phyloP scores from a whole-genome alignment of 768 basidiomycete species.

The Tricholoma hemisulphureum region DNA sequence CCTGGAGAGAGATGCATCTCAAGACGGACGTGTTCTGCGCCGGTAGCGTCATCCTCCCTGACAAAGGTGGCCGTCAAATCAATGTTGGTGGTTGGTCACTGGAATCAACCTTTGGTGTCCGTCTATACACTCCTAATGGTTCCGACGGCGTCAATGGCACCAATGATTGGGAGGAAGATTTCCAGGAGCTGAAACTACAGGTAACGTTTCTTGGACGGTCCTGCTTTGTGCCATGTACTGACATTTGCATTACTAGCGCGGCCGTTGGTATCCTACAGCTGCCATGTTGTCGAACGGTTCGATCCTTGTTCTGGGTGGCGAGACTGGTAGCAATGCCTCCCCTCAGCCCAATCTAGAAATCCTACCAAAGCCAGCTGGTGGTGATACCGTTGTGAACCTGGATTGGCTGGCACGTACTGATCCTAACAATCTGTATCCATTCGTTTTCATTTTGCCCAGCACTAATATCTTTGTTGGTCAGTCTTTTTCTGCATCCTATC shows the following conservation, averaged over 20 bases:
- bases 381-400: constrained; percentile 56
- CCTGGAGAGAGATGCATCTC: constrained; percentile 78
- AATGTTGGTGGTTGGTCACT: constrained; percentile 72
- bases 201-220: constrained; percentile 29
- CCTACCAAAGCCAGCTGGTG: constrained; percentile 65
- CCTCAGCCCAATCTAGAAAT: constrained; percentile 71
- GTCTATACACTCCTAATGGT: constrained; percentile 73
- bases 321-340: constrained; percentile 64
- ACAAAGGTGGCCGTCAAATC: constrained; percentile 64
- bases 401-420: constrained; percentile 72
- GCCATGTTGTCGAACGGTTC: constrained; percentile 72
- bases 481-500: constrained; percentile 15
- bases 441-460: constrained; percentile 68
- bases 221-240: not conserved
- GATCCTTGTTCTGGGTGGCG: constrained; percentile 72
- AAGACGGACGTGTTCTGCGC: constrained; percentile 82
- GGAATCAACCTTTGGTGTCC: constrained; percentile 68
- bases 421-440: constrained; percentile 80
- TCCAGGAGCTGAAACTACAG: constrained; percentile 55
- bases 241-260: constrained; percentile 35
- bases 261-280: constrained; percentile 73
- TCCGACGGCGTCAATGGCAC: constrained; percentile 66
- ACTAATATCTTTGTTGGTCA: constrained; percentile 68
- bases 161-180: constrained; percentile 79
- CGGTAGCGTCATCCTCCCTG: constrained; percentile 69